phyloP scores from a whole-genome alignment of 1,139 yeast species.

The Hemisphaericaspora xylanilytica region DNA sequence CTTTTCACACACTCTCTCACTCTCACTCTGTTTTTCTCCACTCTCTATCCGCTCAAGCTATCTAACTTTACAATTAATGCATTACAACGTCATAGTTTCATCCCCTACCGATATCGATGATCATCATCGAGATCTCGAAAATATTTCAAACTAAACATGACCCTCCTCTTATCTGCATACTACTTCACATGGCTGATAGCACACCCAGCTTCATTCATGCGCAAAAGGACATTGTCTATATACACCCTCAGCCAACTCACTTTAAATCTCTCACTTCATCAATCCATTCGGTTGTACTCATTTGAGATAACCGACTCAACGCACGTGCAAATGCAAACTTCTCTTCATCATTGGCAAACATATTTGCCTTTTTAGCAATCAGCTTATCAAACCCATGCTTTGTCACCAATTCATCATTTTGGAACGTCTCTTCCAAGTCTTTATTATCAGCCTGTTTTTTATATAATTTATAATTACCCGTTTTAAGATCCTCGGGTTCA shows the following conservation, averaged over 20 bases:
- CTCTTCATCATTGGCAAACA: constrained; percentile 90
- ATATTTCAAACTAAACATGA: too few species aligned
- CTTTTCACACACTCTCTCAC: too few species aligned
- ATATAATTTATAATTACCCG: constrained; percentile 53
- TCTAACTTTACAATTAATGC: too few species aligned
- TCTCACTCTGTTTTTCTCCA: too few species aligned
- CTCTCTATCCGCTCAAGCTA: too few species aligned
- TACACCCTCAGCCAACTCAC: neutral
- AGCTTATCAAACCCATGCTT: constrained; percentile 74
- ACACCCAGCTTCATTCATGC: too few species aligned
- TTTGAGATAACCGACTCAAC: constrained; percentile 81
- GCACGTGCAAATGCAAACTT: constrained; percentile 97
- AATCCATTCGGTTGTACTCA: constrained; percentile 94
- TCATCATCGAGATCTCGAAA: too few species aligned
- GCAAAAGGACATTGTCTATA: too few species aligned
- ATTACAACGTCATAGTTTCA: too few species aligned
- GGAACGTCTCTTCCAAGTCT: constrained; percentile 40
- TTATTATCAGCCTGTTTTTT: constrained; percentile 22
- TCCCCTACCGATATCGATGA: too few species aligned
- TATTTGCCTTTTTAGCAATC: constrained; percentile 71
- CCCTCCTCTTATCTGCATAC: too few species aligned
- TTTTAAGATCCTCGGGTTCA: constrained; percentile 67
- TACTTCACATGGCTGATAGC: too few species aligned
- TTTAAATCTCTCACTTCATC: constrained; percentile 28
- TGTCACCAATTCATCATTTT: constrained; percentile 60